These are phyloP conservation scores for Fusarium nematophilum DNA, from an alignment of 2,329 filamentous ascomycete genomes.

Conservation along the genomic window DNA sequence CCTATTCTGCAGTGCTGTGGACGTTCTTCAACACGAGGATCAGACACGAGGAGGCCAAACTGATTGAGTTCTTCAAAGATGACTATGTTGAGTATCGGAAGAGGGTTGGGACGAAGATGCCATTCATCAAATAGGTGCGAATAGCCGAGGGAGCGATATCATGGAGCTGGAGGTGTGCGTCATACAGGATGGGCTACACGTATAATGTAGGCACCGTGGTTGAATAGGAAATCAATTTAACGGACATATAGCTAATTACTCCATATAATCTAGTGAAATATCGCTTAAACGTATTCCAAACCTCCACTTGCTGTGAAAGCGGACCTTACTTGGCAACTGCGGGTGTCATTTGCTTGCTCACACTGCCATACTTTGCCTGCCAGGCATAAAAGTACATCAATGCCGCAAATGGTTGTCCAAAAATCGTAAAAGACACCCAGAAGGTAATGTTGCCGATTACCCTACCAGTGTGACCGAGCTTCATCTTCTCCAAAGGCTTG, in stretches of 20 bases:
- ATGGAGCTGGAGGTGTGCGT: not conserved
- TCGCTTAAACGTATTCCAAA: not conserved
- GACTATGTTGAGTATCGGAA: slow-evolving; percentile 82
- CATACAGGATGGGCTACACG: too few relatives aligned
- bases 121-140: slow-evolving; percentile 62
- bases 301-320: not conserved
- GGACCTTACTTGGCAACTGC: slow-evolving; percentile 12
- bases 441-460: slow-evolving; percentile 93
- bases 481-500: slow-evolving; percentile 80
- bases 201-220: too few relatives aligned
- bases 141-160: not conserved
- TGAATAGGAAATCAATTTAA: slow-evolving; percentile 8
- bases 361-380: slow-evolving; percentile 96
- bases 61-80: slow-evolving; percentile 85
- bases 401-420: slow-evolving; percentile 93
- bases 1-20: slow-evolving; percentile 82
- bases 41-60: slow-evolving; percentile 78
- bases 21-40: slow-evolving; percentile 84
- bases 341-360: slow-evolving; percentile 61
- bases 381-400: slow-evolving; percentile 97
- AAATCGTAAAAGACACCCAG: slow-evolving; percentile 95
- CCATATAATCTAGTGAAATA: slow-evolving; percentile 8
- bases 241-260: slow-evolving; percentile 6
- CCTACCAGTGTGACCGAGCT: slow-evolving; percentile 75
- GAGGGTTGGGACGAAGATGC: slow-evolving; percentile 81